These are phyloP conservation scores for Pseudogymnoascus sp. DNA, from an alignment of 2,329 filamentous ascomycete species.

Conservation along the genomic window DNA sequence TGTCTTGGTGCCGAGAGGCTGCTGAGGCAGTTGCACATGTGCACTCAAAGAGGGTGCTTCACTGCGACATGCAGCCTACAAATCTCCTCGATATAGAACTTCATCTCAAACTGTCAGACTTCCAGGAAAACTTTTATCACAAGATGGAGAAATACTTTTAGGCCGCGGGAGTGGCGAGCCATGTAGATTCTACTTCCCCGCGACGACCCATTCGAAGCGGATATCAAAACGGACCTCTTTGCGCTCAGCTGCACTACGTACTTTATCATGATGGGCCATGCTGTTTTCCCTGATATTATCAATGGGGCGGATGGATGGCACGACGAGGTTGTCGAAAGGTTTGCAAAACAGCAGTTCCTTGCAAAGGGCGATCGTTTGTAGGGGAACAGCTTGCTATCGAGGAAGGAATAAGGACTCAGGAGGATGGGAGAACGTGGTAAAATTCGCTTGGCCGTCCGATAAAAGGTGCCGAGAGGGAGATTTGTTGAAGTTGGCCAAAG, in stretches of 20 bases:
- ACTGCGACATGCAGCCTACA: conserved; percentile 14
- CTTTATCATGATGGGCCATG: conserved; percentile 18
- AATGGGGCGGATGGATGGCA: conserved; percentile 15
- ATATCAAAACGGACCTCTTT: conserved; percentile 18
- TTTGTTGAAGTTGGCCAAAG: not conserved
- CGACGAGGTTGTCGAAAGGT: not conserved
- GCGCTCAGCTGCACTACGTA: conserved; percentile 20
- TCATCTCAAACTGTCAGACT: conserved; percentile 14
- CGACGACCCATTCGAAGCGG: conserved; percentile 12
- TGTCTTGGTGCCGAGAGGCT: conserved; percentile 1
- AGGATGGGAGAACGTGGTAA: conserved; percentile 24
- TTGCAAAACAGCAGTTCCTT: not conserved
- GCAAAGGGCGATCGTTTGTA: not conserved
- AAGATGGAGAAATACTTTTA: conserved; percentile 14
- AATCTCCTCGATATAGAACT: conserved; percentile 16
- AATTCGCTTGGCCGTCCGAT: conserved; percentile 29
- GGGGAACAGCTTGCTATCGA: conserved; percentile 23
- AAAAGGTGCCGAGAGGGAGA: conserved; percentile 23
- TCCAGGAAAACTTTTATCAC: conserved; percentile 14
- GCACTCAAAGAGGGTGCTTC: conserved; percentile 11
- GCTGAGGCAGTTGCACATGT: conserved; percentile 14
- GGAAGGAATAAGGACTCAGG: conserved; percentile 16
- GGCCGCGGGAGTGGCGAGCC: conserved; percentile 13
- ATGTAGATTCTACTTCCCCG: conserved; percentile 16
- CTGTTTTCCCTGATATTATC: conserved; percentile 18